phyloP scores from a whole-genome alignment of 202 grass and related monocot genomes.

The Musa balbisiana region DNA sequence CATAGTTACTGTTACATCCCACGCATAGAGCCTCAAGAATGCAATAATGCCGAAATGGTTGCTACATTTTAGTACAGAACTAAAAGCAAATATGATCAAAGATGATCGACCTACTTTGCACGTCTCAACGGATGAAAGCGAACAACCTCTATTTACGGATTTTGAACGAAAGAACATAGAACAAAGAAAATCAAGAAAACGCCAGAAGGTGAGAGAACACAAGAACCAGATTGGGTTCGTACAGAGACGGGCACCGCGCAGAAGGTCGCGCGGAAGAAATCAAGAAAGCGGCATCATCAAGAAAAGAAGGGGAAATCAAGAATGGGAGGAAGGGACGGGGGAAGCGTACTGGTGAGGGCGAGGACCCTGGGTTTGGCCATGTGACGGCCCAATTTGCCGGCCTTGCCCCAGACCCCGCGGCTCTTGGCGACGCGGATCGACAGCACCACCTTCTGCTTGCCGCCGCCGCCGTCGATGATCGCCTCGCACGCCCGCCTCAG shows the following conservation, averaged over 20 bases:
- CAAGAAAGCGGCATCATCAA: neutral
- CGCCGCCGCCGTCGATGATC: conserved; percentile 32
- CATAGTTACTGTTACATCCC: neutral
- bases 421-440: conserved; percentile 78
- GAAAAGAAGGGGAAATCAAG: neutral
- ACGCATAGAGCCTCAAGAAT: conserved; percentile 1
- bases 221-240: too few species aligned
- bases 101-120: neutral
- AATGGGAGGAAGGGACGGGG: neutral
- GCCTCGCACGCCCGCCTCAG: conserved; percentile 63
- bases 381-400: conserved; percentile 61
- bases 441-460: conserved; percentile 48
- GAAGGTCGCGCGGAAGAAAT: neutral
- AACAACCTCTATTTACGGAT: too few species aligned
- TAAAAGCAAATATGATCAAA: neutral
- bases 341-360: conserved; percentile 37
- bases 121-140: too few species aligned
- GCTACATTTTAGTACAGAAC: neutral
- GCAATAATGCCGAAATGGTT: neutral
- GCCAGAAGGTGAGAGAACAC: too few species aligned
- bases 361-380: conserved; percentile 95
- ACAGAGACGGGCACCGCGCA: neutral
- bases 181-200: too few species aligned
- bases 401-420: conserved; percentile 60
- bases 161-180: too few species aligned